Percentiles rank a stretch among this genome's conserved stretches.
These are phyloP conservation scores for Colletotrichum cordylinicola DNA, from an alignment of 2,329 filamentous ascomycete species.

Conservation along the genomic window DNA sequence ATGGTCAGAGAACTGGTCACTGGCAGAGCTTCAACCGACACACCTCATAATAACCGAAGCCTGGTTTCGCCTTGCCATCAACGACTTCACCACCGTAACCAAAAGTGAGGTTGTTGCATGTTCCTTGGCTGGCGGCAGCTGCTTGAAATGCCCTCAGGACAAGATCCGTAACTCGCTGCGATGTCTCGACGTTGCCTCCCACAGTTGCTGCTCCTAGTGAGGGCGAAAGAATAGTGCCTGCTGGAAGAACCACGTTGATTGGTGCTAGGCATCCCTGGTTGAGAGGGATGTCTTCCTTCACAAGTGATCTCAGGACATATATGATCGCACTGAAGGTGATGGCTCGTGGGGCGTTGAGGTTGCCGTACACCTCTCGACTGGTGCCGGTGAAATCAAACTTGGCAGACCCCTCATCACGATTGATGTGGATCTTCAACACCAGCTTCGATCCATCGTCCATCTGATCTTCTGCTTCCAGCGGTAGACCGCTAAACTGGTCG, in stretches of 20 bases:
- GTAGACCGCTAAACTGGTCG: not conserved
- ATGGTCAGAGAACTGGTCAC: not conserved
- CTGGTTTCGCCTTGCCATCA: not conserved
- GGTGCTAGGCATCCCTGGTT: slow-evolving; percentile 44
- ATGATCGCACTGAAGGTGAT: slow-evolving; percentile 44
- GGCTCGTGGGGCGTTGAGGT: slow-evolving; percentile 40
- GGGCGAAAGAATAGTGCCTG: slow-evolving; percentile 37
- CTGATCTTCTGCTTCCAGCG: slow-evolving; percentile 33
- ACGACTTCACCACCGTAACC: not conserved
- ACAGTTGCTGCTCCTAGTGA: slow-evolving; percentile 36
- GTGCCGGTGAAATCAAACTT: slow-evolving; percentile 42
- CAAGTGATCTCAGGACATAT: slow-evolving; percentile 40
- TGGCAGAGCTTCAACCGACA: not conserved
- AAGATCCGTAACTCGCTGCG: slow-evolving; percentile 27
- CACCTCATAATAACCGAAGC: not conserved
- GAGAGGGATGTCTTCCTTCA: slow-evolving; percentile 40
- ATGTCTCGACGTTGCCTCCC: slow-evolving; percentile 63
- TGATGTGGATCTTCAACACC: slow-evolving; percentile 35
- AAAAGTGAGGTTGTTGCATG: not conserved
- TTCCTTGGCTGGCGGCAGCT: not conserved
- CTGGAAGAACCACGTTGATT: slow-evolving; percentile 36
- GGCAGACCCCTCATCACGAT: slow-evolving; percentile 34
- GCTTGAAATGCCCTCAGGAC: not conserved
- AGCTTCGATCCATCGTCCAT: slow-evolving; percentile 43
- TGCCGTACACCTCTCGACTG: slow-evolving; percentile 37